Conservation (phyloP, 1,139 yeast species). For the Sugiyamaella japonica region DNA sequence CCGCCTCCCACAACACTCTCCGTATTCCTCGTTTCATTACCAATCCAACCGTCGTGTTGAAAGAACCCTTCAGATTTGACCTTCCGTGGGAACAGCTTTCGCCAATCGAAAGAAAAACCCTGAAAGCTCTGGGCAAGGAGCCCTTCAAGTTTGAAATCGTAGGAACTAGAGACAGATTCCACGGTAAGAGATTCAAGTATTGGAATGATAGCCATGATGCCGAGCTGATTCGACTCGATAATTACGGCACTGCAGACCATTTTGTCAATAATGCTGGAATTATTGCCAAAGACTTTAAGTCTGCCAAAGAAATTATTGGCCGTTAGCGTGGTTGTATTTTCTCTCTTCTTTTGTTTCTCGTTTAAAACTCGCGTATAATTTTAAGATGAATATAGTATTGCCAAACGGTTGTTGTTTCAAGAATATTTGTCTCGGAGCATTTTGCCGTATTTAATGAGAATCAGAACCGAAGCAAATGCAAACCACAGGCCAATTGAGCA, state of each 20-base stretch:
- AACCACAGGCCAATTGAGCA: constrained; percentile 41
- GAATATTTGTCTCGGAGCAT: constrained; percentile 16
- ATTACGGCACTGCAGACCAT: constrained; percentile 17
- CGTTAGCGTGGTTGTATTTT: constrained; percentile 4
- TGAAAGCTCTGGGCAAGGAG: constrained; percentile 14
- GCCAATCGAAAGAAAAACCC: constrained; percentile 16
- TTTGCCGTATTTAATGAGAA: constrained; percentile 21
- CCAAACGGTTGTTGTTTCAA: not conserved
- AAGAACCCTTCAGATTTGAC: constrained; percentile 17
- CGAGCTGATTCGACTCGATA: constrained; percentile 15
- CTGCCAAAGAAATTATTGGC: constrained; percentile 17
- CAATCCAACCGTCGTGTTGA: constrained; percentile 16
- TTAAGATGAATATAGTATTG: not conserved
- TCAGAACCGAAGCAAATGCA: constrained; percentile 17
- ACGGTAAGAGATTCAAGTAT: constrained; percentile 15
- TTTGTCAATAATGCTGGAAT: constrained; percentile 17
- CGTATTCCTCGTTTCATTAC: constrained; percentile 20
- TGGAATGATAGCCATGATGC: constrained; percentile 18
- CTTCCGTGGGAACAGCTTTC: constrained; percentile 13
- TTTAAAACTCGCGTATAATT: not conserved
- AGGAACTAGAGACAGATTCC: constrained; percentile 16
- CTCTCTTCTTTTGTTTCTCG: not conserved
- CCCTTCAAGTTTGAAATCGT: constrained; percentile 18
- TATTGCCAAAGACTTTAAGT: constrained; percentile 3
- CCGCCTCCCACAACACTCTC: constrained; percentile 19